A percentile compares a stretch with the other conserved stretches of the same genome.
Conservation (phyloP, 139 green algal species). For the Micractinium sp. region DNA sequence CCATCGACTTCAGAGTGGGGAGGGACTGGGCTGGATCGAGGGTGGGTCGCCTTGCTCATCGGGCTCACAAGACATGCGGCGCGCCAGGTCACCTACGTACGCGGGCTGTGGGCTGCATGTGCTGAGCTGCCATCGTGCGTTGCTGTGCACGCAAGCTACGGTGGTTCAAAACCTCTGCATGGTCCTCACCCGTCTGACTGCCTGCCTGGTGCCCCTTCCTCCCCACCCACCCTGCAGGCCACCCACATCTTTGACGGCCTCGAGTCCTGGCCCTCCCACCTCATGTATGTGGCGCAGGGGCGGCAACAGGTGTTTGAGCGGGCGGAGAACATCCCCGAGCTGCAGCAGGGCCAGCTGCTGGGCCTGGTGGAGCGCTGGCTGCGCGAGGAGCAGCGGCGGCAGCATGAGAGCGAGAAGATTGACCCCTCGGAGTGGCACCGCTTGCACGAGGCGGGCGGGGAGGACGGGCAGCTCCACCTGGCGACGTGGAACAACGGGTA, state of each 20-base stretch:
- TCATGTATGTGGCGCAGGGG: conserved; percentile 88
- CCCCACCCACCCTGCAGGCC: conserved; percentile 59
- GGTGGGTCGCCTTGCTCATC: too few species aligned
- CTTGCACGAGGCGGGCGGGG: background rate
- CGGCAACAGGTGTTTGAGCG: conserved; percentile 56
- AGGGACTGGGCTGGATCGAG: too few species aligned
- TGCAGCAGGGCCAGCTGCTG: conserved; percentile 66
- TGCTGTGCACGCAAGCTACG: too few species aligned
- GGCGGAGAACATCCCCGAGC: conserved; percentile 59
- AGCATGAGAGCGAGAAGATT: conserved; percentile 22
- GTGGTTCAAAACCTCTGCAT: too few species aligned
- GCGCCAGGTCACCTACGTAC: too few species aligned
- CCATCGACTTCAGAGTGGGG: too few species aligned
- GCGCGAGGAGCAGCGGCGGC: conserved; percentile 54
- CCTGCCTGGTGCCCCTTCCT: background rate
- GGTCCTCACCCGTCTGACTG: background rate
- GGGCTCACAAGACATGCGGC: too few species aligned
- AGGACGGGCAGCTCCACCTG: conserved; percentile 22
- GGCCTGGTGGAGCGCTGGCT: conserved; percentile 68
- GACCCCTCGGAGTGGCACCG: conserved; percentile 4
- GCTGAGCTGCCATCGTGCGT: too few species aligned
- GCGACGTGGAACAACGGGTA: conserved; percentile 88
- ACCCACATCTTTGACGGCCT: conserved; percentile 99
- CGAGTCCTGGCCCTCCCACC: conserved; percentile 92
- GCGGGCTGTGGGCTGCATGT: too few species aligned